A percentile compares a stretch with the other conserved stretches of the same genome.
Conservation (phyloP, 225 moss, liverwort and hornwort genomes). For the Ulota crispa region DNA sequence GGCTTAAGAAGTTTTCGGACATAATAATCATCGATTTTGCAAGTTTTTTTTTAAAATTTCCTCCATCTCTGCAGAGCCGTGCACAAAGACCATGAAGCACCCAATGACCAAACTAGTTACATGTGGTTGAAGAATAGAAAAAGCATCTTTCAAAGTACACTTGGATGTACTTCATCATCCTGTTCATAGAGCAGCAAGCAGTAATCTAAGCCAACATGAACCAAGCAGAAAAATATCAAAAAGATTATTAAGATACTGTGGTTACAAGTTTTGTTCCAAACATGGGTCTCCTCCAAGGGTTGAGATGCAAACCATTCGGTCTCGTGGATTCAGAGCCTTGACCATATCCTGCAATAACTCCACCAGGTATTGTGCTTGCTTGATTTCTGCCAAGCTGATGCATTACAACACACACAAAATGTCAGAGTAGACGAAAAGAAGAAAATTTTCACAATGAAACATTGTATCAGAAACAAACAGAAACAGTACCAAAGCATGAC, state of each 20-base stretch:
- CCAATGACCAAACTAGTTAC: no score
- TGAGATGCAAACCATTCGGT: conserved; percentile 57
- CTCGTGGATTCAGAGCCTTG: conserved; percentile 65
- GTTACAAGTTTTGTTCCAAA: neutral
- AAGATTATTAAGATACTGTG: neutral
- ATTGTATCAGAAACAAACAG: neutral
- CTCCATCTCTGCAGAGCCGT: neutral
- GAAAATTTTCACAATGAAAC: neutral
- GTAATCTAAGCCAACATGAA: neutral
- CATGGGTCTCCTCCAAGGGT: neutral
- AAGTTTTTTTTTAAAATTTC: no score
- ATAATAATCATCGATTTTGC: no score
- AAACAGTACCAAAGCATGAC: neutral
- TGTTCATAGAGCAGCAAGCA: no score
- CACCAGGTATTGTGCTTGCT: conserved; percentile 56
- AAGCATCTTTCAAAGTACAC: no score
- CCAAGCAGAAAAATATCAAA: neutral
- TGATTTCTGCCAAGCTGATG: conserved; percentile 71
- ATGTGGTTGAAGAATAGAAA: neutral
- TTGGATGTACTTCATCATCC: no score
- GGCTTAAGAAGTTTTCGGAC: no score
- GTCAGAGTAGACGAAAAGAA: neutral
- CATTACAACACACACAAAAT: neutral
- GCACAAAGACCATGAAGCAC: neutral
- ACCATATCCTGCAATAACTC: conserved; percentile 84